Conservation (phyloP, 345 rosid genomes). For the Turritis glabra region DNA sequence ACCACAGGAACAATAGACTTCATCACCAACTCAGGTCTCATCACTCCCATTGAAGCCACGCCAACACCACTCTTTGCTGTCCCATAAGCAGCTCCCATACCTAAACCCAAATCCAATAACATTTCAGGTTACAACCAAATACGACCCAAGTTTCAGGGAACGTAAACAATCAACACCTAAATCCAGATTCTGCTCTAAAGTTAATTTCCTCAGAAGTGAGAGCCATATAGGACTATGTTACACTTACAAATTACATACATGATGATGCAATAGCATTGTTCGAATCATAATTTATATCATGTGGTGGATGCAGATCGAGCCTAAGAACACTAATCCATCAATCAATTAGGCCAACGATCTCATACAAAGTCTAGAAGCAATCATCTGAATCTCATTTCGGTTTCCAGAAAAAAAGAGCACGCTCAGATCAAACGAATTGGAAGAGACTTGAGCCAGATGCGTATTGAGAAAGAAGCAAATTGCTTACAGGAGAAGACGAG, state of each 20-base stretch:
- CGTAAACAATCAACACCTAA: too few species aligned
- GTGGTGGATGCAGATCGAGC: conserved; percentile 13
- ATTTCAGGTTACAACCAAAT: background rate
- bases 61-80: conserved; percentile 44
- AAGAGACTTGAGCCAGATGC: too few species aligned
- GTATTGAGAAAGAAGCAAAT: background rate
- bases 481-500: conserved; percentile 76
- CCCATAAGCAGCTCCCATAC: conserved; percentile 47
- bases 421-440: background rate
- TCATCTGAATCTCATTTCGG: background rate
- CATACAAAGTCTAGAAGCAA: background rate
- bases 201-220: too few species aligned
- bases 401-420: background rate
- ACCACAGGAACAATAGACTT: too few species aligned
- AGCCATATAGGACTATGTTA: background rate
- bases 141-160: too few species aligned
- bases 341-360: background rate
- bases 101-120: conserved; percentile 19
- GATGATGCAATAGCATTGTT: background rate
- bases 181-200: background rate
- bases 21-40: conserved; percentile 45
- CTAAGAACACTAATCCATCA: background rate
- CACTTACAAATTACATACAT: background rate
- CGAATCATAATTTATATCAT: background rate
- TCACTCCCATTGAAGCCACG: conserved; percentile 46